Base-by-base conservation (phyloP, 1,284 basidiomycete genomes). In the Rhodotorula sp. region DNA sequence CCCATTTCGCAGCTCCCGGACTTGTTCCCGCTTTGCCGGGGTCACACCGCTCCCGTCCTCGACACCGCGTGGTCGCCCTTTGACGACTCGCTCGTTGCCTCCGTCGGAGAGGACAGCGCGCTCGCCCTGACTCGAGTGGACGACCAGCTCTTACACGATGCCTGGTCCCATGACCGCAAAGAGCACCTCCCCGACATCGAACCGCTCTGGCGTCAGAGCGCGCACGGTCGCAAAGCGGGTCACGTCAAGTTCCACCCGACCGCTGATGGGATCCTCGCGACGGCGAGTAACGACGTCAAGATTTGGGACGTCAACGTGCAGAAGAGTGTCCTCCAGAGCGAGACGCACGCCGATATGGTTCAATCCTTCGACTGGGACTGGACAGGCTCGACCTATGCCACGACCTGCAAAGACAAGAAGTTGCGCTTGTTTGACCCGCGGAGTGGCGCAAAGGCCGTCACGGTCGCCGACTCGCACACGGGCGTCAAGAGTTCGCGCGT, bases 31-130 rank as follows among this genome's bases (percentile, higher is more conserved):
- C 87, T 99, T 60, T 93, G 93, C 33, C 89, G 95, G 68, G 91
- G 89, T 45, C 86, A 87, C 79, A 82, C 83, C 22, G 83, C 80
- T 0, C 81, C 83, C 18, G 83, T 84, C 62, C 89, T 98, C 62
- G 95, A 98, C 82, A 98, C 95, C 0, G 91, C 92, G 77, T 99
- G 94, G 91, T 93, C 91, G 1, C 95, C 95, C 1, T 94, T 96
- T 80, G 89, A 95, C 79, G 95, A 98, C 82, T 84, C 86, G 24
- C 84, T 96, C 78, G 89, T 97, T 73, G 94, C 91, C 5, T 95
- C 91, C 1, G 91, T 86, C 22, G 92, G 90, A 66, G 95, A 98
- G 81, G 96, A 99, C 80, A 94, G 95, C 46, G 93, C 94, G 78
- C 85, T 92, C 71, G 88, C 93, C 80, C 84, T 99, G 77, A 96